Evolutionary conservation across 2,329 filamentous ascomycete genomes (phyloP).

Genomic region (Ophiostoma fasciatum): DNA sequence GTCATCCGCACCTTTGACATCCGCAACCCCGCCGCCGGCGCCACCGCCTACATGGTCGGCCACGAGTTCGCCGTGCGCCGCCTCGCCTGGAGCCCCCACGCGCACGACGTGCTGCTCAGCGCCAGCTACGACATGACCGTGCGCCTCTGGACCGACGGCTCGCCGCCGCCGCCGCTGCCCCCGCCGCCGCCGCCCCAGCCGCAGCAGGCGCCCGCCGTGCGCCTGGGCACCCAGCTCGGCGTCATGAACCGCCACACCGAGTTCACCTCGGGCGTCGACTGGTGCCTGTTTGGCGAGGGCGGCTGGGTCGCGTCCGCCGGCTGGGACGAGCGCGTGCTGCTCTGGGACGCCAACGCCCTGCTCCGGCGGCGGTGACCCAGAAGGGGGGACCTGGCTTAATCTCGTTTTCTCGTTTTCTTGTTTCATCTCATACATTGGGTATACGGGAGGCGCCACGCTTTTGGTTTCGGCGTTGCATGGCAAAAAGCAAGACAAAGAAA

Average conservation of each 20-base stretch:
- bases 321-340: slow-evolving; percentile 81
- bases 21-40: slow-evolving; percentile 56
- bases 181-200: slow-evolving; percentile 12
- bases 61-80: slow-evolving; percentile 85
- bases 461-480: too few relatives aligned
- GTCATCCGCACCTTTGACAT: slow-evolving; percentile 84
- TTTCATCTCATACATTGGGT: too few relatives aligned
- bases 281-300: slow-evolving; percentile 90
- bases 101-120: slow-evolving; percentile 73
- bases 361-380: slow-evolving; percentile 16
- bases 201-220: slow-evolving; percentile 17
- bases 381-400: too few relatives aligned
- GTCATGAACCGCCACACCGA: slow-evolving; percentile 89
- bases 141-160: slow-evolving; percentile 75
- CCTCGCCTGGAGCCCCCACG: slow-evolving; percentile 83
- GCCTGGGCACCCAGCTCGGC: slow-evolving; percentile 58
- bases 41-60: slow-evolving; percentile 59
- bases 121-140: slow-evolving; percentile 98
- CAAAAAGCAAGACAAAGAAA: too few relatives aligned
- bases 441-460: too few relatives aligned
- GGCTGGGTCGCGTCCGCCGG: slow-evolving; percentile 91
- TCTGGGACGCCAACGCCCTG: slow-evolving; percentile 70
- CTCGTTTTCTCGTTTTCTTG: too few relatives aligned
- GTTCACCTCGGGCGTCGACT: slow-evolving; percentile 91
- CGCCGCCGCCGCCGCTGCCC: slow-evolving; percentile 22